These are phyloP conservation scores for Myxozyma melibiosi DNA, from an alignment of 805 yeast species.

Conservation along the genomic window DNA sequence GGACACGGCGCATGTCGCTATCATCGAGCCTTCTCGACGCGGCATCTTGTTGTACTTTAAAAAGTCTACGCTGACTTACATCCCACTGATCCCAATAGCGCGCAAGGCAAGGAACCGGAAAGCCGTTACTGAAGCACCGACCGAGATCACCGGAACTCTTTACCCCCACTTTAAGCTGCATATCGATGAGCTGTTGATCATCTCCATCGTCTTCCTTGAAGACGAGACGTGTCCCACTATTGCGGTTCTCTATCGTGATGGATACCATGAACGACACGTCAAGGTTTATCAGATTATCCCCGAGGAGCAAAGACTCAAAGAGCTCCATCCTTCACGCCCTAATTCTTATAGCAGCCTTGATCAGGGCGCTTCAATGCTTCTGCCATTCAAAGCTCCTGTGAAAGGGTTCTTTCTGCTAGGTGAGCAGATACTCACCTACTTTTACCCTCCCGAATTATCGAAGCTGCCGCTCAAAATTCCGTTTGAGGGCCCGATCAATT, in stretches of 20 bases:
- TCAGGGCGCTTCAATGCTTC: constrained; percentile 26
- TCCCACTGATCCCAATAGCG: constrained; percentile 18
- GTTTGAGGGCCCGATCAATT: constrained; percentile 24
- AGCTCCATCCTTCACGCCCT: constrained; percentile 11
- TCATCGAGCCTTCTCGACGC: constrained; percentile 24
- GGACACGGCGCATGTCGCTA: constrained; percentile 25
- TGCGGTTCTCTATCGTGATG: constrained; percentile 30
- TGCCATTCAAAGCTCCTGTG: constrained; percentile 14
- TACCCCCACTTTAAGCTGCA: constrained; percentile 22
- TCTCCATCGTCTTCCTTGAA: constrained; percentile 22
- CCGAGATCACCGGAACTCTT: constrained; percentile 9
- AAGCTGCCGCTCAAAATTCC: constrained; percentile 16
- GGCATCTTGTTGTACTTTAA: constrained; percentile 23
- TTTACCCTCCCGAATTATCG: background rate
- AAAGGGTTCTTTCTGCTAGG: constrained; percentile 32
- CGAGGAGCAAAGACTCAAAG: constrained; percentile 12
- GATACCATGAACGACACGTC: constrained; percentile 27
- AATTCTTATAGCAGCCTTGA: constrained; percentile 20
- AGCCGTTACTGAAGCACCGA: background rate
- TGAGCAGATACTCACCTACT: constrained; percentile 30
- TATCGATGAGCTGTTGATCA: constrained; percentile 25
- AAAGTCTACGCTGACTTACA: constrained; percentile 23
- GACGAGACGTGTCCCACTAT: constrained; percentile 19
- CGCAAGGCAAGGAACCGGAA: constrained; percentile 10
- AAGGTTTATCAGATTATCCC: constrained; percentile 24